Conservation (phyloP, 768 basidiomycete genomes). For the Lentinula detonsa region DNA sequence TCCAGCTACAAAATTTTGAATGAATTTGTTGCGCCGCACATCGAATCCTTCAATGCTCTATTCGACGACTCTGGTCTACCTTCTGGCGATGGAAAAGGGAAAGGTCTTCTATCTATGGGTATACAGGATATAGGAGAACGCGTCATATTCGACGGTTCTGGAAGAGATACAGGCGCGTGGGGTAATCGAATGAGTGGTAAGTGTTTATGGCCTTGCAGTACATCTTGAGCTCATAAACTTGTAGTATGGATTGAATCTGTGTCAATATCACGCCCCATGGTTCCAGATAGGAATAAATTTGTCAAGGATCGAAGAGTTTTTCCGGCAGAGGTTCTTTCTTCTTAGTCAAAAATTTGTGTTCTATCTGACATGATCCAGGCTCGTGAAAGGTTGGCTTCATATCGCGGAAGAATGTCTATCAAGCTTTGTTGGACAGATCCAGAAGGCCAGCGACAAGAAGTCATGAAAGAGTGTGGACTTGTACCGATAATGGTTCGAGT, state of each 20-base stretch:
- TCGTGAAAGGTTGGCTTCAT: conserved; percentile 88
- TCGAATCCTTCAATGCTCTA: conserved; percentile 94
- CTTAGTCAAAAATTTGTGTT: background rate
- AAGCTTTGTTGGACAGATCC: conserved; percentile 82
- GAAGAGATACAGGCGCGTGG: conserved; percentile 48
- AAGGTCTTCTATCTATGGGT: conserved; percentile 72
- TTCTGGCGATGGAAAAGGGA: conserved; percentile 66
- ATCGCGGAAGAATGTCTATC: conserved; percentile 84
- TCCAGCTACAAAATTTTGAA: conserved; percentile 79
- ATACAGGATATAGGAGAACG: conserved; percentile 84
- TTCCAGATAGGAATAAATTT: conserved; percentile 74
- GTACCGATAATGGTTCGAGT: conserved; percentile 97
- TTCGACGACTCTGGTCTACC: conserved; percentile 90
- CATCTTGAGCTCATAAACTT: conserved; percentile 9
- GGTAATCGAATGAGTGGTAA: conserved; percentile 85
- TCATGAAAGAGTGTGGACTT: conserved; percentile 83
- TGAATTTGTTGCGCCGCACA: conserved; percentile 89
- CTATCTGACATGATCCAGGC: conserved; percentile 44
- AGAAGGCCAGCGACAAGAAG: conserved; percentile 60
- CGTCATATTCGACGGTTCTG: conserved; percentile 85
- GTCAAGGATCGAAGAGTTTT: conserved; percentile 75
- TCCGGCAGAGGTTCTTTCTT: conserved; percentile 71
- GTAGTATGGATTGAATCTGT: conserved; percentile 93
- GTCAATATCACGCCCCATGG: conserved; percentile 78
- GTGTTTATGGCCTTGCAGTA: conserved; percentile 21